Base-by-base conservation (phyloP, 306 rosid species). In the Acacia confusa region DNA sequence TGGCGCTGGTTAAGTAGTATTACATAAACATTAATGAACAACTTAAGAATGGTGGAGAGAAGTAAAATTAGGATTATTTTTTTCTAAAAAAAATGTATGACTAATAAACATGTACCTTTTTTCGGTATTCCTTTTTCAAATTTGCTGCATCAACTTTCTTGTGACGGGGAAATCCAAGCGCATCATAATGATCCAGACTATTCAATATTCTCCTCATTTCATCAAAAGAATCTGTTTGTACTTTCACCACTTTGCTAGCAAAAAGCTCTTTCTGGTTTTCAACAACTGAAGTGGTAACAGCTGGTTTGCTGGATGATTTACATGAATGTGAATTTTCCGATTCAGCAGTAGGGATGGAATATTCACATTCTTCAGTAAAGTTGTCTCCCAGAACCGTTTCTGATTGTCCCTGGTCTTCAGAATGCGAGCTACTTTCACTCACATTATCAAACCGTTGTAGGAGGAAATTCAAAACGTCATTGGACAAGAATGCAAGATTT, bases 381-480 rank as follows among this genome's bases (percentile, higher is more conserved):
- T 95, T 97, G 45, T 92, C 94, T 76, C 89, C 98, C 36, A 84
- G 30, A 76, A 90, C 84, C 61, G 86, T 80, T 84, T 91, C 97
- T 27, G 99, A 60, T 76, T 88, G 89, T 75, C 91, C 93, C 79
- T 65, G 90, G 90, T 96, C 97, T 85, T 94, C 99, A 78, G 90
- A 82, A 77, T 88, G 93, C 11, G 91, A 57, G 70, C 82, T 91
- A 63, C 81, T 91, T 82, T 94, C 97, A 74, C 92, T 88, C 84
- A 85, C 82, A 48, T 91, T 91, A 87, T 96, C 99, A 89, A 92
- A 94, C 97, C 91, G 91, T 83, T 89, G 98, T 81, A 96, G 94
- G 85, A 96, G 81, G 85, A 83, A 90, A 84, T 84, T 88, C 81
- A 94, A 84, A 30, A 92, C 83, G 78, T 96, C 94, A 17, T 90